phyloP scores from a whole-genome alignment of 306 rosid genomes.

The Dalbergia cultrata region DNA sequence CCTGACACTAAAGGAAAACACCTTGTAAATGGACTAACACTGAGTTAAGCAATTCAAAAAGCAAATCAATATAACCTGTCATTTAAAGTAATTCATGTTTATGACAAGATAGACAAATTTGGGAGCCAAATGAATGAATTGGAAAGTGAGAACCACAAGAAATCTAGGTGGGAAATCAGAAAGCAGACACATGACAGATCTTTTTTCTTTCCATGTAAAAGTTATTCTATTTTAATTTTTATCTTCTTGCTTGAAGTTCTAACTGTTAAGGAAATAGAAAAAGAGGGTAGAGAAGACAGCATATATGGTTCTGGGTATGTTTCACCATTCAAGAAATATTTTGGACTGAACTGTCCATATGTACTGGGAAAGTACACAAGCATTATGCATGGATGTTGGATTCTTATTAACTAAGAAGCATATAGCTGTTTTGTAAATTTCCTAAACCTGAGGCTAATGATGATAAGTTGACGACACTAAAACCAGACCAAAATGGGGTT shows the following conservation, averaged over 20 bases:
- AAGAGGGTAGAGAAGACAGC: slow-evolving; percentile 7
- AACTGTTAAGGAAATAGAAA: slow-evolving; percentile 3
- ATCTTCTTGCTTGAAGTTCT: not conserved
- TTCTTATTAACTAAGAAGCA: slow-evolving; percentile 13
- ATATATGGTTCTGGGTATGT: slow-evolving; percentile 1
- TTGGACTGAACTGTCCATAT: not conserved
- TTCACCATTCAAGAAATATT: slow-evolving; percentile 21
- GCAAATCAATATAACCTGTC: not conserved
- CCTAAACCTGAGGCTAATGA: not conserved
- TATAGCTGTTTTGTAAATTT: not conserved
- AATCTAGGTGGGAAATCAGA: slow-evolving; percentile 23
- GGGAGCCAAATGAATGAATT: not conserved
- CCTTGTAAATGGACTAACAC: slow-evolving; percentile 16
- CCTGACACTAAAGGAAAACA: slow-evolving; percentile 19
- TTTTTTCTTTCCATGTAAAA: slow-evolving; percentile 7
- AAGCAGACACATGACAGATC: slow-evolving; percentile 16
- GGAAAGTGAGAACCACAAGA: not conserved
- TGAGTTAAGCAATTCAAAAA: slow-evolving; percentile 3
- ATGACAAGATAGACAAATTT: slow-evolving; percentile 19
- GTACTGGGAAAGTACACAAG: not conserved
- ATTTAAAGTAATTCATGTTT: too few relatives aligned
- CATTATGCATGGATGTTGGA: slow-evolving; percentile 30
- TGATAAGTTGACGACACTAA: not conserved
- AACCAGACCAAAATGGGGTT: slow-evolving; percentile 23
- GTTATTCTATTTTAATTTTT: slow-evolving; percentile 2